A percentile compares a stretch with the other conserved stretches of the same genome.
Evolutionary conservation across 2,329 filamentous ascomycete species (phyloP).

Genomic region (Podosphaera fusca): DNA sequence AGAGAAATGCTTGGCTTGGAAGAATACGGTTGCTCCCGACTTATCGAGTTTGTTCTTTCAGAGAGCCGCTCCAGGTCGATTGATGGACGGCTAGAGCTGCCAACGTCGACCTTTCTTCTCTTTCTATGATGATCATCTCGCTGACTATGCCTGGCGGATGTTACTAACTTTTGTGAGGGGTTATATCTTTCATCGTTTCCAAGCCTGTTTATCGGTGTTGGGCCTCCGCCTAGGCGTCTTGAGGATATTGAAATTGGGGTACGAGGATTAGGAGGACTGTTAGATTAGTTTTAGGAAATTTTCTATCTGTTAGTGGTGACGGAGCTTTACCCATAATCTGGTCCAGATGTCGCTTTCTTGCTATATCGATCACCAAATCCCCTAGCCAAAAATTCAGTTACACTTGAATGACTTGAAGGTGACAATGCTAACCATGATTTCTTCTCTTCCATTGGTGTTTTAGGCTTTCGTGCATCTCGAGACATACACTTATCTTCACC

Average conservation of each 20-base stretch:
- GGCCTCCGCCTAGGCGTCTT: neutral
- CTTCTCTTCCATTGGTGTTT: no score
- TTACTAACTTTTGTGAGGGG: neutral
- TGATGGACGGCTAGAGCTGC: no score
- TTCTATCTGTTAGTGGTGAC: neutral
- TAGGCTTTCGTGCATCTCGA: no score
- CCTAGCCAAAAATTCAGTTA: neutral
- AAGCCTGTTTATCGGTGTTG: neutral
- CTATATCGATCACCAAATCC: slow-evolving; percentile 1
- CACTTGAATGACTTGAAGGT: no score
- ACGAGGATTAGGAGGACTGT: neutral
- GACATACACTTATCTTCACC: no score
- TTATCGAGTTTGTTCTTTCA: no score
- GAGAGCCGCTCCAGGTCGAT: no score
- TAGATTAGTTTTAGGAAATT: neutral
- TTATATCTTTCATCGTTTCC: neutral
- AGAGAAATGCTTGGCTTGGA: neutral
- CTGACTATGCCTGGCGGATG: no score
- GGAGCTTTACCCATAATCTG: neutral
- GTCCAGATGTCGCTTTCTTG: neutral
- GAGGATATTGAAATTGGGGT: neutral
- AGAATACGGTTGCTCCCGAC: neutral
- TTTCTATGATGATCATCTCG: no score
- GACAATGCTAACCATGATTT: no score
- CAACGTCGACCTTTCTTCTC: no score